Base-by-base conservation (phyloP, 2,329 filamentous ascomycete genomes). In the Neopestalotiopsis sp. region DNA sequence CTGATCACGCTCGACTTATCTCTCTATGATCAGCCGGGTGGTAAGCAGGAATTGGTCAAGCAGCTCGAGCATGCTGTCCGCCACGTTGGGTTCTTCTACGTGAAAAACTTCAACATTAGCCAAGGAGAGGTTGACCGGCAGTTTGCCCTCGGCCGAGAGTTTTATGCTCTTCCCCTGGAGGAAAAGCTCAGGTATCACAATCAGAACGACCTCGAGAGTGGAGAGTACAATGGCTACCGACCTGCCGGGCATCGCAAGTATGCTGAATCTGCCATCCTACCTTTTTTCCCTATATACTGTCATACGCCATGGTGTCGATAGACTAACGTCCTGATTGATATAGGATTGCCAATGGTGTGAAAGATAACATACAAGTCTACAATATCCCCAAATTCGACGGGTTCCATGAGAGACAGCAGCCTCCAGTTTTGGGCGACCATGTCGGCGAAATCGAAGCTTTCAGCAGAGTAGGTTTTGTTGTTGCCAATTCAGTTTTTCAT, bases 361-460 rank as follows among this genome's bases (percentile, higher is more conserved):
- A 75, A 20, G 88, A 90, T 72, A 89, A 89, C 69, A 81, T 88
- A 38, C 84, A 90, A 72, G 84, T 90, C 1, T 90, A 86, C 80
- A 89, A 90, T 73, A 84, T 89, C 7, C 85, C 86, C 66, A 90
- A 90, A 71, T 89, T 88, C 71, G 83, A 82, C n/a, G 77, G 79
- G 3, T 75, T 81, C 68, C 83, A 85, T 72, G 74, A 80, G n/a
- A 81, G 84, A 9, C 70, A 76, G 14, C 85, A 87, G 10, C 72
- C 73, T 0, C 32, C 70, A 2, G 56, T 67, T 2, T 1, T 67
- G 6, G 40, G 30, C 9, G 17, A 63, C 6, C 9, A 57, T 28
- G 32, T 52, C 57, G n/a, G 28, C 4, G 66, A 67, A 30, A 63
- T 67, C 10, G 58, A 67, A 34, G 38, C 28, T n/a, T 67, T 67